phyloP scores from a whole-genome alignment of 805 yeast species.

The Saturnispora besseyi region DNA sequence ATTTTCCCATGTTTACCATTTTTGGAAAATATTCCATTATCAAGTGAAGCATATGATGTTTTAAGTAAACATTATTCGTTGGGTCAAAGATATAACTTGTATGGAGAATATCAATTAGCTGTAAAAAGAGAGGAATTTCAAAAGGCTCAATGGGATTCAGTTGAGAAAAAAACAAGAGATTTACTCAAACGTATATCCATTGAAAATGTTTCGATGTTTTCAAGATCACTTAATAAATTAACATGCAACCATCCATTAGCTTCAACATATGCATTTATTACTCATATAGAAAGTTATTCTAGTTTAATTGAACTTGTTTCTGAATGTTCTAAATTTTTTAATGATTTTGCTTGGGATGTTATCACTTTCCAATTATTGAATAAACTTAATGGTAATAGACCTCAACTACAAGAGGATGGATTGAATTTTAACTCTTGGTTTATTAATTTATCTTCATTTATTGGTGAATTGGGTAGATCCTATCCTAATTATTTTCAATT shows the following conservation, averaged over 20 bases:
- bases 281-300: constrained; percentile 86
- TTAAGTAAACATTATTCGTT: constrained; percentile 41
- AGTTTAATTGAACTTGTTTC: constrained; percentile 74
- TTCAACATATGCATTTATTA: constrained; percentile 58
- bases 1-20: constrained; percentile 55
- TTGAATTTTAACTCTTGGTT: constrained; percentile 77
- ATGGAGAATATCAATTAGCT: constrained; percentile 65
- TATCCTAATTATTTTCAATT: constrained; percentile 48
- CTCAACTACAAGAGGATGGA: constrained; percentile 67
- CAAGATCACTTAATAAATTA: constrained; percentile 62
- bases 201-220: constrained; percentile 65
- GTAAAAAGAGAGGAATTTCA: constrained; percentile 46
- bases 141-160: constrained; percentile 50
- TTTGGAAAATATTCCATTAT: constrained; percentile 47
- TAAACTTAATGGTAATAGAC: constrained; percentile 62
- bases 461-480: constrained; percentile 58
- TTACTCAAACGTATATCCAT: constrained; percentile 73
- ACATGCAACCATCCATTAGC: constrained; percentile 74
- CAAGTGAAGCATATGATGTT: constrained; percentile 50
- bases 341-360: constrained; percentile 76
- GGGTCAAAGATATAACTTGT: constrained; percentile 63
- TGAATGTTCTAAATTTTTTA: constrained; percentile 67
- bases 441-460: constrained; percentile 69
- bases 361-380: constrained; percentile 63
- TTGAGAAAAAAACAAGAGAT: constrained; percentile 74